Conservation (phyloP, 345 rosid genomes). For the Trapa incisa region DNA sequence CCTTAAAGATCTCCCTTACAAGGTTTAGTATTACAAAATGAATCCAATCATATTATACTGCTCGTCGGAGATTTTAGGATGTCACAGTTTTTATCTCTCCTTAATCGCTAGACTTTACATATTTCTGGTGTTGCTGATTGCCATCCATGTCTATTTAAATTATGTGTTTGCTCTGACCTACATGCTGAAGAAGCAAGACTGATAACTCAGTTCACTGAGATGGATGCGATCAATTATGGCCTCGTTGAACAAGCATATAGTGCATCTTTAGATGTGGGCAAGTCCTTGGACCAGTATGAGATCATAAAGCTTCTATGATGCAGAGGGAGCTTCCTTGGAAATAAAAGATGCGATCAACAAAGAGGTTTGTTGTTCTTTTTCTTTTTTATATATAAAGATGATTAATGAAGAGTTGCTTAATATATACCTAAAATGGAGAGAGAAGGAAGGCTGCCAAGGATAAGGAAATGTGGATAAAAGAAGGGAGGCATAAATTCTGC, state of each 20-base stretch:
- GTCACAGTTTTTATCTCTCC: too few relatives aligned
- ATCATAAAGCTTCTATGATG: slow-evolving; percentile 56
- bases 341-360: slow-evolving; percentile 32
- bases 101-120: too few relatives aligned
- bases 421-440: slow-evolving; percentile 71
- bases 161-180: slow-evolving; percentile 11
- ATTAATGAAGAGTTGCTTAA: slow-evolving; percentile 33
- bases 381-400: background rate
- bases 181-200: slow-evolving; percentile 78
- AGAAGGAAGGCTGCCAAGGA: slow-evolving; percentile 53
- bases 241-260: slow-evolving; percentile 64
- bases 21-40: slow-evolving; percentile 26
- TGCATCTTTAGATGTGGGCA: slow-evolving; percentile 48
- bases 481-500: slow-evolving; percentile 39
- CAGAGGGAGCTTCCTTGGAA: slow-evolving; percentile 56
- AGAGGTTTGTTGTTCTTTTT: slow-evolving; percentile 29
- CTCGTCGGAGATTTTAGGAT: too few relatives aligned
- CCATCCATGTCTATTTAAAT: too few relatives aligned
- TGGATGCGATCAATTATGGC: slow-evolving; percentile 48
- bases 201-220: slow-evolving; percentile 53
- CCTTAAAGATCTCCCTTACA: slow-evolving; percentile 56
- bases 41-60: background rate
- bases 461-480: slow-evolving; percentile 28
- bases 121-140: too few relatives aligned
- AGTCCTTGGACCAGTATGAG: slow-evolving; percentile 64